Evolutionary conservation across 257 asterid species (phyloP).

Genomic region (Solanum phureja): DNA sequence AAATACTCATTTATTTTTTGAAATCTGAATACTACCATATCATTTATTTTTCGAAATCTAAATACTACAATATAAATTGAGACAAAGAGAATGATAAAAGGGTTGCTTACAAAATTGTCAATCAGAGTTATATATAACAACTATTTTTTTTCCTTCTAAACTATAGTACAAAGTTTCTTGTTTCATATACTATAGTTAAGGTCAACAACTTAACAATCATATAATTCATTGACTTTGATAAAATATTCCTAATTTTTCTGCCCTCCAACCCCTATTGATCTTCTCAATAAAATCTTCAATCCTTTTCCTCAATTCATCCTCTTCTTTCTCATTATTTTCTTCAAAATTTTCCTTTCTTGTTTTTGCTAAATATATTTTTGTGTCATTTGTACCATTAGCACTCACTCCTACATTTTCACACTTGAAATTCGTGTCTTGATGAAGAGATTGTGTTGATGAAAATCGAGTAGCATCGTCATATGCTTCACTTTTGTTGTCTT

Average conservation of each 20-base stretch:
- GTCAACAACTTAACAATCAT: not conserved
- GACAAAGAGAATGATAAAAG: not conserved
- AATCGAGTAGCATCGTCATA: not conserved
- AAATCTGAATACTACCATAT: not conserved
- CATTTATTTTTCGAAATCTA: not conserved
- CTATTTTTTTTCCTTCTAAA: not conserved
- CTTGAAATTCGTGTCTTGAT: not conserved
- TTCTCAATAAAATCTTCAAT: conserved; percentile 31
- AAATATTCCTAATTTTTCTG: conserved; percentile 14
- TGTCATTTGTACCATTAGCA: not conserved
- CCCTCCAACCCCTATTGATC: conserved; percentile 24
- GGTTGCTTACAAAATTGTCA: not conserved
- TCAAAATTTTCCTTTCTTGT: not conserved
- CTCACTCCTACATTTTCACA: accelerated
- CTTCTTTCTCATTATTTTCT: conserved; percentile 2
- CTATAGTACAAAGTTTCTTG: not conserved
- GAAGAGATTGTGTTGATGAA: not conserved
- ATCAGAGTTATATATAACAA: not conserved
- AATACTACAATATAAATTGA: not conserved
- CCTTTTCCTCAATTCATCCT: conserved; percentile 26
- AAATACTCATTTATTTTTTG: not conserved
- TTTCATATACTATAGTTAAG: not conserved
- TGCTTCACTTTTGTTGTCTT: not conserved
- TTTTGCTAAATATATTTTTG: not conserved
- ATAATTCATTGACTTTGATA: not conserved